Evolutionary conservation across 73 alveolate genomes (phyloP).

Genomic region (Paraurostyla sp.): DNA sequence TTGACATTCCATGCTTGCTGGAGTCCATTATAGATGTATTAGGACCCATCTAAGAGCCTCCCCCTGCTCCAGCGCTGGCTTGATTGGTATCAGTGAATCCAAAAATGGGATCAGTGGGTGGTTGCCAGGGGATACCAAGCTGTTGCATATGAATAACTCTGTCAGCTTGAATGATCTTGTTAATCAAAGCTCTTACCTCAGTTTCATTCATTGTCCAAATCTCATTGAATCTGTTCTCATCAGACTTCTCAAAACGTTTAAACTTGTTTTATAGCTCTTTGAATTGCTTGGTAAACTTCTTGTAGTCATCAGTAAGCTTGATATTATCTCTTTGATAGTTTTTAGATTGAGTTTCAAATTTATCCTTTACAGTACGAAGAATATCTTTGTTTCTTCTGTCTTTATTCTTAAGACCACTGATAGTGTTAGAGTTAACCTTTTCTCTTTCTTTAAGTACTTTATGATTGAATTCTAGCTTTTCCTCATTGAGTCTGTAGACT

Average conservation of each 20-base stretch:
- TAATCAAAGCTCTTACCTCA: conserved; percentile 87
- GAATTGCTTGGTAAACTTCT: conserved; percentile 86
- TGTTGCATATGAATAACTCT: conserved; percentile 89
- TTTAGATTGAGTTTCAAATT: conserved; percentile 71
- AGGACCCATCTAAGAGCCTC: conserved; percentile 77
- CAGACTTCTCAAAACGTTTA: conserved; percentile 83
- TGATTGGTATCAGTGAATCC: conserved; percentile 56
- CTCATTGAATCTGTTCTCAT: conserved; percentile 87
- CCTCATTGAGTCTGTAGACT: conserved; percentile 83
- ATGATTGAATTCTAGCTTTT: conserved; percentile 86
- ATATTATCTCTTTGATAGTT: conserved; percentile 78
- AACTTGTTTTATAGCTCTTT: conserved; percentile 89
- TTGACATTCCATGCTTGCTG: conserved; percentile 66
- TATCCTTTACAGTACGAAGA: conserved; percentile 75
- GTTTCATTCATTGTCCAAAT: conserved; percentile 91
- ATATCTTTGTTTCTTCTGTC: conserved; percentile 79
- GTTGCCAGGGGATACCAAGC: conserved; percentile 91
- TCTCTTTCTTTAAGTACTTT: conserved; percentile 85
- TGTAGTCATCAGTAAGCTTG: conserved; percentile 83
- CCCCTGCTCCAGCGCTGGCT: conserved; percentile 62
- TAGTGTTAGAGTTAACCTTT: conserved; percentile 75
- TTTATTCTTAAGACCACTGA: conserved; percentile 72
- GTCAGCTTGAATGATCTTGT: conserved; percentile 87
- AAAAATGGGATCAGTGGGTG: conserved; percentile 83
- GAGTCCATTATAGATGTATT: conserved; percentile 72